phyloP scores from a whole-genome alignment of 306 rosid genomes.

The Acacia acuminata region DNA sequence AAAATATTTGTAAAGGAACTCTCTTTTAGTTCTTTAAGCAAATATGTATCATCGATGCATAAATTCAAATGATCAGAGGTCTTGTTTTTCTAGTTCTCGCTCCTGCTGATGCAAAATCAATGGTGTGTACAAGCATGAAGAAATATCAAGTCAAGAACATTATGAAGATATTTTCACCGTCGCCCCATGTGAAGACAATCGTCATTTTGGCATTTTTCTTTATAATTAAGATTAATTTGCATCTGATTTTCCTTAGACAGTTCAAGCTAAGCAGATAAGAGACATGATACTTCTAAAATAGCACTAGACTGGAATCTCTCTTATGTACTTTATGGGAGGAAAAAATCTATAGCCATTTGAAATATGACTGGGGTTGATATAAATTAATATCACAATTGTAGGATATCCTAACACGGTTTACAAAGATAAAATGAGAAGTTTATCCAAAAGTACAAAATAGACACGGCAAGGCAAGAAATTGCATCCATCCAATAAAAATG shows the following conservation, averaged over 20 bases:
- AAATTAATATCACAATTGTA: too few species aligned
- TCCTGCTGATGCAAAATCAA: constrained; percentile 1
- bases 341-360: too few species aligned
- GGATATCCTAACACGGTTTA: too few species aligned
- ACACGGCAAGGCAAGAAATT: too few species aligned
- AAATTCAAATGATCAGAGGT: neutral
- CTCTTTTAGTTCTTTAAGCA: neutral
- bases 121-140: neutral
- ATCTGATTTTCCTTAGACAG: neutral
- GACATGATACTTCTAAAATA: neutral
- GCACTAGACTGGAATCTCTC: constrained; percentile 9
- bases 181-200: neutral
- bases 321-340: too few species aligned
- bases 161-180: neutral
- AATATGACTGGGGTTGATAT: too few species aligned
- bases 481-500: too few species aligned
- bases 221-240: neutral
- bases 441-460: too few species aligned
- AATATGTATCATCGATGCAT: neutral
- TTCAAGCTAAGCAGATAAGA: neutral
- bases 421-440: too few species aligned
- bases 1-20: neutral
- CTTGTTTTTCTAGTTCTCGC: neutral
- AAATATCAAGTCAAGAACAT: too few species aligned
- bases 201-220: neutral